These are phyloP conservation scores for Aspergillus sp. DNA, from an alignment of 2,329 filamentous ascomycete species.

Conservation along the genomic window DNA sequence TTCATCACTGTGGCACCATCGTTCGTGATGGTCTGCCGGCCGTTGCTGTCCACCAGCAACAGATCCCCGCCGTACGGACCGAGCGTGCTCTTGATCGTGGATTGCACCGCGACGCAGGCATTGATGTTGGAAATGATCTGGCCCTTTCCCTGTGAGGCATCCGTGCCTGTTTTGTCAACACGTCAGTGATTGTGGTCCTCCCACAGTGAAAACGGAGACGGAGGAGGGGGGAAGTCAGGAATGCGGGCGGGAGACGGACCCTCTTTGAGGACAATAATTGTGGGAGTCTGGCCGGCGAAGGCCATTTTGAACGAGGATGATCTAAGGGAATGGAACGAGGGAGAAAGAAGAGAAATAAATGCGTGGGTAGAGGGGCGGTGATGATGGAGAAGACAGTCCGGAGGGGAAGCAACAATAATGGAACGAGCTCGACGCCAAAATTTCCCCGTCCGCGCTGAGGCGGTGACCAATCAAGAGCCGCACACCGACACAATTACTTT, in stretches of 20 bases:
- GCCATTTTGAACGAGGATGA: conserved; percentile 63
- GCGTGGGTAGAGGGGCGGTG: conserved; percentile 18
- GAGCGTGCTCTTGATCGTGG: conserved; percentile 91
- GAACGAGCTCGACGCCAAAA: conserved; percentile 35
- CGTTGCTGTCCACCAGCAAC: conserved; percentile 93
- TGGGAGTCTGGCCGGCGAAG: conserved; percentile 95
- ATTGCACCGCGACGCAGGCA: conserved; percentile 92
- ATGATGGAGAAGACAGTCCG: conserved; percentile 22
- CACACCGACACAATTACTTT: conserved; percentile 12
- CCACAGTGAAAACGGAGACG: conserved; percentile 6
- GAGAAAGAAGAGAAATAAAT: conserved; percentile 19
- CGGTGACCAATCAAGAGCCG: conserved; percentile 33
- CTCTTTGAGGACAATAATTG: conserved; percentile 97
- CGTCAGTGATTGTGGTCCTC: conserved; percentile 23
- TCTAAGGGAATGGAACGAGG: conserved; percentile 14
- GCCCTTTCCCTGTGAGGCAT: conserved; percentile 93
- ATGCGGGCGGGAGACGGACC: conserved; percentile 57
- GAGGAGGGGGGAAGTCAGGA: conserved; percentile 20
- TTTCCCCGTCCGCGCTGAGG: conserved; percentile 37
- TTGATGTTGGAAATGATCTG: conserved; percentile 98
- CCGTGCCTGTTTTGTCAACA: conserved; percentile 66
- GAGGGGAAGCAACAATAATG: conserved; percentile 29
- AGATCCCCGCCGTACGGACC: conserved; percentile 96
- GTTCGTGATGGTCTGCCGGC: conserved; percentile 96
- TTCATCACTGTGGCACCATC: conserved; percentile 99